Evolutionary conservation across 176 grass and related monocot genomes (phyloP), one percentile per base, ranked within the genome.

Genomic region (Cenchrus purpureus): DNA sequence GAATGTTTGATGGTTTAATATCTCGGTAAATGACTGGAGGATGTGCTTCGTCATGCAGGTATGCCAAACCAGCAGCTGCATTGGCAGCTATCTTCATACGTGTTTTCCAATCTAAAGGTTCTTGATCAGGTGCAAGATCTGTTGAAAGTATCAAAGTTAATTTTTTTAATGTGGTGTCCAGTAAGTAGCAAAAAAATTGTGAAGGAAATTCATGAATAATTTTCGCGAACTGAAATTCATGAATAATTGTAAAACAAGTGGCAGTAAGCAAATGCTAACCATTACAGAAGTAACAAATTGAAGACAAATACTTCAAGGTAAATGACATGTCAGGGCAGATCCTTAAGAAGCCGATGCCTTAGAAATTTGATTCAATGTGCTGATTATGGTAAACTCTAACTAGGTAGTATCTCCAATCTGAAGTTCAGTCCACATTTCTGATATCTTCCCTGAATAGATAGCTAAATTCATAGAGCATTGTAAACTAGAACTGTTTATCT

Each of bases 1-100:
- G 84, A 74, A 97, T 92, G 78, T 97, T 97, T 52, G 94, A 94
- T 14, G 92, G 90, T 48, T 97, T 94, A 79, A 97, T 94, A 60
- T 97, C 94, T 70, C 94, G 78, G 61, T 84, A 97, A 83, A 97
- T 97, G 61, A 97, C 92, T 4, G 92, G 76, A 77, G 94, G 92
- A 50, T 77, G 71, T 81, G 84, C 87, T 48, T 79, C 84, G 64
- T 97, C 89, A 32, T 97, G 94, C 37, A 97, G 66, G 69, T 94
- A 94, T 80, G 92, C 90, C 76, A 97, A 86, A 78, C 92, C 92
- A 90, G 85, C 84, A 65, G 94, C 94, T 52, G 94, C 94, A 65
- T 76, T 89, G 66, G 90, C 87, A 83, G 83, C 89, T 77, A 97
- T 97, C 72, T 88, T 94, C 92, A 97, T 97, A 80, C 92, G 82